Percentiles rank a stretch among this genome's conserved stretches.
These are phyloP conservation scores for Tephrocybe sp. DNA, from an alignment of 768 basidiomycete genomes.

Conservation along the genomic window DNA sequence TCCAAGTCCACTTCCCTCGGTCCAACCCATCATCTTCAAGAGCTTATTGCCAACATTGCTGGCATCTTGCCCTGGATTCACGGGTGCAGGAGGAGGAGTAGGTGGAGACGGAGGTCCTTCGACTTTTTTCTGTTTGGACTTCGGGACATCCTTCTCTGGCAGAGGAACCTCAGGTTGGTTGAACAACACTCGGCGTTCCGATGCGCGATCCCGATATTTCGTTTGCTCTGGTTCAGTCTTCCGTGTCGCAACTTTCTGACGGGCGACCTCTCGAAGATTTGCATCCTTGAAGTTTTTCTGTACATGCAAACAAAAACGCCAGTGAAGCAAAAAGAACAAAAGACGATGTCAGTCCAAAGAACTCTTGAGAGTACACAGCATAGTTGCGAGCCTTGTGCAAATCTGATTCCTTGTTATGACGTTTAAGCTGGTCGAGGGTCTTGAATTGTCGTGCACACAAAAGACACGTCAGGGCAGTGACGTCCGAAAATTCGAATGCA, in stretches of 20 bases:
- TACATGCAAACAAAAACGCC: conserved; percentile 12
- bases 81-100: conserved; percentile 58
- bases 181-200: conserved; percentile 85
- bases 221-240: conserved; percentile 49
- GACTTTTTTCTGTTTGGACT: conserved; percentile 34
- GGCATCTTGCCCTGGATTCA: conserved; percentile 77
- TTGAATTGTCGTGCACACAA: conserved; percentile 96
- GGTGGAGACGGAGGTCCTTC: conserved; percentile 65
- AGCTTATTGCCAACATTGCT: conserved; percentile 90
- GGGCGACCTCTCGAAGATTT: conserved; percentile 68
- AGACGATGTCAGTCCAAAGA: conserved; percentile 27
- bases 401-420: conserved; percentile 92
- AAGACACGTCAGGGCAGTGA: conserved; percentile 71
- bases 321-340: conserved; percentile 20
- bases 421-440: conserved; percentile 74
- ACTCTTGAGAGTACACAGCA: conserved; percentile 27
- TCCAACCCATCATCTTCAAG: conserved; percentile 98
- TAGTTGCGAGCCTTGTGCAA: conserved; percentile 82
- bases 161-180: conserved; percentile 88
- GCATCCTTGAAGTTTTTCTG: conserved; percentile 87
- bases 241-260: conserved; percentile 57
- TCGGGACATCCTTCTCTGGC: conserved; percentile 41
- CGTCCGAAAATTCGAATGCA: conserved; percentile 85
- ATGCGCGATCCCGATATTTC: conserved; percentile 94
- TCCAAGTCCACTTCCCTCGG: conserved; percentile 84